Conservation (phyloP, 768 basidiomycete genomes). For the Artomyces pyxidatus region DNA sequence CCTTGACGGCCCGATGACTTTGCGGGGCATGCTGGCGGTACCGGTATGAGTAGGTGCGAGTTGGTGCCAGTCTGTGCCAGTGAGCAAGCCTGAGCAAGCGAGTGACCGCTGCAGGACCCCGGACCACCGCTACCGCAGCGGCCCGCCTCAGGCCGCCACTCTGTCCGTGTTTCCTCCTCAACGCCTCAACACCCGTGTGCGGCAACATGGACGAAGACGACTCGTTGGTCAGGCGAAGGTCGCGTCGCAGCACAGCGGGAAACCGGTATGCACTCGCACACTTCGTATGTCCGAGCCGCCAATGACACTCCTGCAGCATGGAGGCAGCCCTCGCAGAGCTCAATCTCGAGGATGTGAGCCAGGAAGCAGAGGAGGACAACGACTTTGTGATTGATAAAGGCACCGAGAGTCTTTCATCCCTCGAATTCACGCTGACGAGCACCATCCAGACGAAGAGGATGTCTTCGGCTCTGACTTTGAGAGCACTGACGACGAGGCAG, state of each 20-base stretch:
- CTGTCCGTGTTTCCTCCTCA: too few relatives aligned
- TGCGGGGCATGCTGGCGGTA: slow-evolving; percentile 21
- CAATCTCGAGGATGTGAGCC: slow-evolving; percentile 37
- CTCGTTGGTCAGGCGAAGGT: slow-evolving; percentile 46
- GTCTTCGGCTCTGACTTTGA: slow-evolving; percentile 79
- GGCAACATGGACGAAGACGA: slow-evolving; percentile 31
- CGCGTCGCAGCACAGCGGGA: slow-evolving; percentile 68
- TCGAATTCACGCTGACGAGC: neutral
- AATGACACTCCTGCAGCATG: slow-evolving; percentile 42
- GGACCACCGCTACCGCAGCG: too few relatives aligned
- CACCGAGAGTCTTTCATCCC: slow-evolving; percentile 15
- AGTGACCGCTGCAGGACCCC: too few relatives aligned
- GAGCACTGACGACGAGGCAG: slow-evolving; percentile 65
- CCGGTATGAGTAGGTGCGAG: too few relatives aligned
- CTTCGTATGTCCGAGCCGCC: neutral
- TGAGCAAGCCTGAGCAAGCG: too few relatives aligned
- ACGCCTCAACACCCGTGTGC: too few relatives aligned
- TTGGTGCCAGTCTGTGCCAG: too few relatives aligned
- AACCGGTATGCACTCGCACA: slow-evolving; percentile 44
- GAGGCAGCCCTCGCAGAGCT: slow-evolving; percentile 70
- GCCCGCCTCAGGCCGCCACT: too few relatives aligned
- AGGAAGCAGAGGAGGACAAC: slow-evolving; percentile 62
- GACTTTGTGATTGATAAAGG: slow-evolving; percentile 68
- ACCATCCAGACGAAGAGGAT: slow-evolving; percentile 64
- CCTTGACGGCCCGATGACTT: slow-evolving; percentile 39